These are phyloP conservation scores for Phellinidium pouzarii DNA, from an alignment of 1,284 basidiomycete species.

Conservation along the genomic window DNA sequence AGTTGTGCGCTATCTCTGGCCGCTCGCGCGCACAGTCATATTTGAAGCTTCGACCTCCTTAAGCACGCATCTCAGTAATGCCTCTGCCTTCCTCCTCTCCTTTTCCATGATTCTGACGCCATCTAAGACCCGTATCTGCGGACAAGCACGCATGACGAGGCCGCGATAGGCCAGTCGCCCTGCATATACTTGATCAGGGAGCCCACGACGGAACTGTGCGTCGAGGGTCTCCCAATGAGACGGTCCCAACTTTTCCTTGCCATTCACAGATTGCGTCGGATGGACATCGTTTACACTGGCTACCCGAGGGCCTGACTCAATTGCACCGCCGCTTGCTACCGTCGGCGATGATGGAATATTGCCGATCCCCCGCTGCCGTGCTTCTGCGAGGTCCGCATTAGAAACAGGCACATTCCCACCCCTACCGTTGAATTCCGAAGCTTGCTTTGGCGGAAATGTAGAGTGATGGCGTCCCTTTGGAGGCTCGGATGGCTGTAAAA, in stretches of 20 bases:
- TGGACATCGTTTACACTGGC: not conserved
- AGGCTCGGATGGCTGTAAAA: slow-evolving; percentile 50
- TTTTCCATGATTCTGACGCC: slow-evolving; percentile 74
- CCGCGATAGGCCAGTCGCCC: slow-evolving; percentile 84
- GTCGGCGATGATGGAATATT: slow-evolving; percentile 7
- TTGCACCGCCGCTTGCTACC: not conserved
- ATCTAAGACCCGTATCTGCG: slow-evolving; percentile 65
- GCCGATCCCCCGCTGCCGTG: slow-evolving; percentile 4
- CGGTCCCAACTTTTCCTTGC: slow-evolving; percentile 28
- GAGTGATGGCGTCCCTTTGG: slow-evolving; percentile 10
- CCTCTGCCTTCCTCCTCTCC: slow-evolving; percentile 75
- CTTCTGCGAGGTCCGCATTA: slow-evolving; percentile 3
- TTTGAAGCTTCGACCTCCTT: slow-evolving; percentile 6
- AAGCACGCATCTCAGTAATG: slow-evolving; percentile 53
- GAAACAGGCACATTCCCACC: not conserved
- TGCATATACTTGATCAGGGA: slow-evolving; percentile 83
- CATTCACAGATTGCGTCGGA: slow-evolving; percentile 22
- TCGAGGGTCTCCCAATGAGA: slow-evolving; percentile 70
- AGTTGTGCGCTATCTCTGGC: slow-evolving; percentile 6
- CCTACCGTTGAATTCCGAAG: not conserved
- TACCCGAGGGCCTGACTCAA: not conserved
- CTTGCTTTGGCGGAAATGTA: slow-evolving; percentile 3
- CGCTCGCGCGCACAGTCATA: not conserved
- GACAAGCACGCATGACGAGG: slow-evolving; percentile 72
- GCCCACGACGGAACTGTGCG: slow-evolving; percentile 75